Conservation (phyloP, 768 basidiomycete species). For the Podaxis carcinomalis region DNA sequence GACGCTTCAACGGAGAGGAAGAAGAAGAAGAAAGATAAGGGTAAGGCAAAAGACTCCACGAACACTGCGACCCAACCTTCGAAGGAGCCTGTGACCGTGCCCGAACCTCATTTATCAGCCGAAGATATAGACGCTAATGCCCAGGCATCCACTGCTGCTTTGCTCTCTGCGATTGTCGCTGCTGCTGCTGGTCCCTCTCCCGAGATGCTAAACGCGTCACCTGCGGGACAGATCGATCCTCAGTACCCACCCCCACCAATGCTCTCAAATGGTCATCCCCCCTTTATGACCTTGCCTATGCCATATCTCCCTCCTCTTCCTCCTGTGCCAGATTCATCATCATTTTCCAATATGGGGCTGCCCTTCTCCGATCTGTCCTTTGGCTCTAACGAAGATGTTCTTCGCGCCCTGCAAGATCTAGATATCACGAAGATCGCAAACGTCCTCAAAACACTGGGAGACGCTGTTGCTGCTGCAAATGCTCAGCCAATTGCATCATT, state of each 20-base stretch:
- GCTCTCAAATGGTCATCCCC: slow-evolving; percentile 11
- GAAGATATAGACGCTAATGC: slow-evolving; percentile 31
- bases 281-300: slow-evolving; percentile 25
- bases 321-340: slow-evolving; percentile 11
- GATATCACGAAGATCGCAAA: slow-evolving; percentile 69
- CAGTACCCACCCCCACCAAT: slow-evolving; percentile 1
- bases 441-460: slow-evolving; percentile 61
- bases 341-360: slow-evolving; percentile 15
- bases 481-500: slow-evolving; percentile 19
- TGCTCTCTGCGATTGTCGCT: slow-evolving; percentile 62
- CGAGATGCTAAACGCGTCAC: neutral
- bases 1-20: slow-evolving; percentile 17
- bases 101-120: slow-evolving; percentile 15
- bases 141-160: slow-evolving; percentile 49
- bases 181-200: slow-evolving; percentile 52
- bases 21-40: slow-evolving; percentile 28
- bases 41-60: slow-evolving; percentile 24
- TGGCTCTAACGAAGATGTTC: slow-evolving; percentile 67
- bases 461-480: slow-evolving; percentile 45
- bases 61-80: neutral
- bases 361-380: slow-evolving; percentile 35
- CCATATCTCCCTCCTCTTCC: slow-evolving; percentile 16
- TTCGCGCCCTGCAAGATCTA: slow-evolving; percentile 68
- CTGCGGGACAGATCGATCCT: neutral
- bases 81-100: slow-evolving; percentile 1